Conservation (phyloP, 2,329 filamentous ascomycete species). For the Exophiala viscosa region DNA sequence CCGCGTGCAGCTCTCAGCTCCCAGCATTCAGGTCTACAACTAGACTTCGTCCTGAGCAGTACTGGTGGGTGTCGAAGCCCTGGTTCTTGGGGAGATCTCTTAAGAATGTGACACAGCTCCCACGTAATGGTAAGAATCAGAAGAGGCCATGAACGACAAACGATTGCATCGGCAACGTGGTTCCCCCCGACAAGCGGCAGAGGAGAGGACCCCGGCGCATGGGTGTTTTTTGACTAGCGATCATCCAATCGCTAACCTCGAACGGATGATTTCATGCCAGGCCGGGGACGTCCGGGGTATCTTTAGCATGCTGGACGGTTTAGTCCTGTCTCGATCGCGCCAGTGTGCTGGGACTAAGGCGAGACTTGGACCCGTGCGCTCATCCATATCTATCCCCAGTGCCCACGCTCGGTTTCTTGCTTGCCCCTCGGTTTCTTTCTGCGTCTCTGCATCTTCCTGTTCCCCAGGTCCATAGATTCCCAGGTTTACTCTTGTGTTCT, state of each 20-base stretch:
- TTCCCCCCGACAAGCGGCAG: not conserved
- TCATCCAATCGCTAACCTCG: constrained; percentile 12
- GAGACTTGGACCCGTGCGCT: constrained; percentile 9
- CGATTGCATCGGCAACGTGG: too few species aligned
- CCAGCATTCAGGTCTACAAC: too few species aligned
- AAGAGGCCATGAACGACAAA: too few species aligned
- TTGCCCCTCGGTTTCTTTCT: constrained; percentile 1
- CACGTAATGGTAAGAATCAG: too few species aligned
- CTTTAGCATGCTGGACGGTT: not conserved
- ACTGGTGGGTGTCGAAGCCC: too few species aligned
- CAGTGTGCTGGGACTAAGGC: constrained; percentile 9
- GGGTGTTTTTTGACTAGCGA: too few species aligned
- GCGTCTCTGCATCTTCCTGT: not conserved
- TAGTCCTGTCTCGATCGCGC: not conserved
- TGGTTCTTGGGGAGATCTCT: too few species aligned
- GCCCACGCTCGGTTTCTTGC: constrained; percentile 6
- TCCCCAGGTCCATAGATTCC: not conserved
- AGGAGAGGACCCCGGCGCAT: too few species aligned
- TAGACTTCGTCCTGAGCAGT: too few species aligned
- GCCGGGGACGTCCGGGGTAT: constrained; percentile 20
- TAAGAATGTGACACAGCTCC: too few species aligned
- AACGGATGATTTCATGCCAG: not conserved
- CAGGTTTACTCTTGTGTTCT: not conserved
- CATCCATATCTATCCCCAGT: constrained; percentile 17
- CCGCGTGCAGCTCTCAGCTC: too few species aligned